These are phyloP conservation scores for Gillenia trifoliata DNA, from an alignment of 306 rosid genomes.

Conservation along the genomic window DNA sequence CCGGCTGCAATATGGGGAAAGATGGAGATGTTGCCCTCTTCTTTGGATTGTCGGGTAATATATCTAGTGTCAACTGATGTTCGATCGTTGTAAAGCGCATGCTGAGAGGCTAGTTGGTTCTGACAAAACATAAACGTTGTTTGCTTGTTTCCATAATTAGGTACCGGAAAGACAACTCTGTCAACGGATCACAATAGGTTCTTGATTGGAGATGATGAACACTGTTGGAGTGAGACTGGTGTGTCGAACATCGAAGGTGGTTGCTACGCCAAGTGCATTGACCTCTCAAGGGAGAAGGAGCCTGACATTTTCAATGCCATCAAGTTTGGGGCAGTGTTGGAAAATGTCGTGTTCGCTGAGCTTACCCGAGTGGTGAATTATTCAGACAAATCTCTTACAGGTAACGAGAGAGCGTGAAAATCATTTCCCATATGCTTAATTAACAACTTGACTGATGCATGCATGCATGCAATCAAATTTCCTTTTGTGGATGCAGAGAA, in stretches of 20 bases:
- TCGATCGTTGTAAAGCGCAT: background rate
- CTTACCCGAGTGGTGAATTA: constrained; percentile 63
- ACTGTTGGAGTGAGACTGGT: constrained; percentile 41
- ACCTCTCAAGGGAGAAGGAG: constrained; percentile 43
- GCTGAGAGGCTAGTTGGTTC: background rate
- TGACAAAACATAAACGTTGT: background rate
- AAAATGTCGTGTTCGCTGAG: constrained; percentile 81
- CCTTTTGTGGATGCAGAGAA: constrained; percentile 45
- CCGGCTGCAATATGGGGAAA: constrained; percentile 86
- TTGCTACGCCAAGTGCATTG: constrained; percentile 51
- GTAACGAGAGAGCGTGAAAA: constrained; percentile 17
- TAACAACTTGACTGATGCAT: no score
- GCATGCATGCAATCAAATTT: background rate
- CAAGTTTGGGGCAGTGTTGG: constrained; percentile 67
- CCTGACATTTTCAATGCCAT: constrained; percentile 59
- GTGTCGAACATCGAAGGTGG: constrained; percentile 54
- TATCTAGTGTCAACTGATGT: constrained; percentile 17
- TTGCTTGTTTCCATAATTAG: background rate
- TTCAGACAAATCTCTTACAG: constrained; percentile 72
- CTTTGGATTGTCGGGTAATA: constrained; percentile 84
- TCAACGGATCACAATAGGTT: constrained; percentile 44
- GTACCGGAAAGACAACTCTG: constrained; percentile 45
- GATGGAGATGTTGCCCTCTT: constrained; percentile 82
- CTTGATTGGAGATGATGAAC: constrained; percentile 50
- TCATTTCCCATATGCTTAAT: no score